These are phyloP conservation scores for Saccharomyces hybrid DNA, from an alignment of 1,139 yeast species.

Conservation along the genomic window DNA sequence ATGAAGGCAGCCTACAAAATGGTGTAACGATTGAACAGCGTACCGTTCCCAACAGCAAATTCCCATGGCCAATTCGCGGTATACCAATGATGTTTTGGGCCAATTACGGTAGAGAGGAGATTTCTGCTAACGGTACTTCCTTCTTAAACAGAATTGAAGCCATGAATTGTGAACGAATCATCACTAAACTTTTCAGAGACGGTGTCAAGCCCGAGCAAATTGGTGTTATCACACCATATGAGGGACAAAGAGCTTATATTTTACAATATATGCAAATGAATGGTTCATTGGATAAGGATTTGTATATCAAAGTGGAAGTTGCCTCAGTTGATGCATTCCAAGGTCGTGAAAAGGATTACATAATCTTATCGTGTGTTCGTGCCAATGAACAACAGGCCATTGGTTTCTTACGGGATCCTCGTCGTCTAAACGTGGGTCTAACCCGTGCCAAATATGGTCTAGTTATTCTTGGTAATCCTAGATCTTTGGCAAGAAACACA, in stretches of 20 bases:
- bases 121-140: conserved; percentile 78
- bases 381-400: conserved; percentile 77
- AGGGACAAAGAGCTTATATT: conserved; percentile 84
- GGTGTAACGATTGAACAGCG: conserved; percentile 80
- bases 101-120: conserved; percentile 81
- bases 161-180: conserved; percentile 76
- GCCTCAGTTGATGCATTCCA: conserved; percentile 95
- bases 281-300: conserved; percentile 59
- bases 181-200: conserved; percentile 65
- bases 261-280: conserved; percentile 71
- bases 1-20: conserved; percentile 86
- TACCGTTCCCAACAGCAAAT: conserved; percentile 45
- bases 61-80: conserved; percentile 85
- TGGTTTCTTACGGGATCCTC: conserved; percentile 84
- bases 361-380: conserved; percentile 84
- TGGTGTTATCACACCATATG: conserved; percentile 92
- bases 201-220: conserved; percentile 80
- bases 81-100: conserved; percentile 96
- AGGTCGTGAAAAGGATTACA: conserved; percentile 90
- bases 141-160: conserved; percentile 86
- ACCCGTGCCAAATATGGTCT: conserved; percentile 88
- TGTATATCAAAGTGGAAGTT: conserved; percentile 72
- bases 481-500: conserved; percentile 60
- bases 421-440: conserved; percentile 86
- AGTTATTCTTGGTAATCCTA: conserved; percentile 77